Base-by-base conservation (phyloP, 2,329 filamentous ascomycete genomes). In the Blastomyces gilchristii region DNA sequence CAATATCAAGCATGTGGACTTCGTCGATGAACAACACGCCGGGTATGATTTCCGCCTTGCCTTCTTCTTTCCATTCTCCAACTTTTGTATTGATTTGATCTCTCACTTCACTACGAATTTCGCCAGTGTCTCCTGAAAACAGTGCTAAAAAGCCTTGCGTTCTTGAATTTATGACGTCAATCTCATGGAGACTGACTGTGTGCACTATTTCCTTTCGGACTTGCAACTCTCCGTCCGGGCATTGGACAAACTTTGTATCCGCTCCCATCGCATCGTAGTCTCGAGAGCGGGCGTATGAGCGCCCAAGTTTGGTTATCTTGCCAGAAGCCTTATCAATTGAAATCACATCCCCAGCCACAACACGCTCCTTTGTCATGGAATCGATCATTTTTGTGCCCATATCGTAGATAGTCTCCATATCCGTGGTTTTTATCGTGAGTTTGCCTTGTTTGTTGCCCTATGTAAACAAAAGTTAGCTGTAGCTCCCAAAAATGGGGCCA, bases 381-480 rank as follows among this genome's bases (percentile, higher is more conserved):
- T 99, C 94, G 69, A 99, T 99, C 94, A 99, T 97, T 80, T 97
- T 97, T 69, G 89, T 93, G 68, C 94, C 94, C 92, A 99, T 97
- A 72, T 99, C 94, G 79, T 97, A 99, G 68, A 99, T 90, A 14
- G 94, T 96, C 78, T 99, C 94, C 94, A 99, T 99, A 76, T 99
- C 94, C 64, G 93, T 97, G 12, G 94, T 99, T 80, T 99, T 99
- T 80, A 99, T 96, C 25, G 94, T 99, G 67, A 99, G 87, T 79
- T 99, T 99, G 72, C 94, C 94, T 82, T 97, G 93, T 82, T 97
- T 99, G 72, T 94, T 95, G 69, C 89, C 90, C 82, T 84, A 58
- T 31, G 60, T 66, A 63, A 43, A 18, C 50, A 25, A 39, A 14
- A 16, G 50, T 58, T 43, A 52, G 25, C 43, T 59, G n/a, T 25